Evolutionary conservation across 2,329 filamentous ascomycete species (phyloP).

Genomic region (Sphaerulina musiva): DNA sequence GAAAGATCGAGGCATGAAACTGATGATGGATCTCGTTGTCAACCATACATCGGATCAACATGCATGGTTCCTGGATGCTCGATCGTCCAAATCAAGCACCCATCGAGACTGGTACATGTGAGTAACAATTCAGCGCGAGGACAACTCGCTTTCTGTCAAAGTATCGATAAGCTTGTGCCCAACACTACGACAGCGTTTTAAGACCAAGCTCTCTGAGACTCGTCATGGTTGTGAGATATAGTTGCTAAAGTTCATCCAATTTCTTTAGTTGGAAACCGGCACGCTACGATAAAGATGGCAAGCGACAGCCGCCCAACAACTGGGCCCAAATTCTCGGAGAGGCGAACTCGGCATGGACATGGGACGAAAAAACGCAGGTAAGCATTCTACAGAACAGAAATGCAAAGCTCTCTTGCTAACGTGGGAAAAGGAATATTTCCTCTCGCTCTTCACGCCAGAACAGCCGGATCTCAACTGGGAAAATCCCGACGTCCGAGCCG

Average conservation of each 20-base stretch:
- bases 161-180: no score
- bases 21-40: conserved; percentile 43
- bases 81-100: conserved; percentile 45
- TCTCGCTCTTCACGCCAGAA: conserved; percentile 42
- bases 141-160: no score
- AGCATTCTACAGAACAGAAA: no score
- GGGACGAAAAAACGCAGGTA: conserved; percentile 39
- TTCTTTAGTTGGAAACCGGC: conserved; percentile 49
- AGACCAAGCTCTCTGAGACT: no score
- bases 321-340: conserved; percentile 38
- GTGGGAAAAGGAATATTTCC: conserved; percentile 37
- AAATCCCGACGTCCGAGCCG: conserved; percentile 39
- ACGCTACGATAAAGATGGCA: conserved; percentile 48
- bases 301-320: conserved; percentile 54
- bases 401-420: no score
- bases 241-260: no score
- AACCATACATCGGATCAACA: conserved; percentile 42
- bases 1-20: conserved; percentile 42
- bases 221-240: no score
- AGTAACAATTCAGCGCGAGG: no score
- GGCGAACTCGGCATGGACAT: conserved; percentile 39
- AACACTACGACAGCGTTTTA: no score
- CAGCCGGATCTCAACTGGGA: conserved; percentile 48
- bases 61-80: conserved; percentile 53
- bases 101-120: conserved; percentile 58